Conservation (phyloP, 176 grass and related monocot species). For the Oryza glumipatula region DNA sequence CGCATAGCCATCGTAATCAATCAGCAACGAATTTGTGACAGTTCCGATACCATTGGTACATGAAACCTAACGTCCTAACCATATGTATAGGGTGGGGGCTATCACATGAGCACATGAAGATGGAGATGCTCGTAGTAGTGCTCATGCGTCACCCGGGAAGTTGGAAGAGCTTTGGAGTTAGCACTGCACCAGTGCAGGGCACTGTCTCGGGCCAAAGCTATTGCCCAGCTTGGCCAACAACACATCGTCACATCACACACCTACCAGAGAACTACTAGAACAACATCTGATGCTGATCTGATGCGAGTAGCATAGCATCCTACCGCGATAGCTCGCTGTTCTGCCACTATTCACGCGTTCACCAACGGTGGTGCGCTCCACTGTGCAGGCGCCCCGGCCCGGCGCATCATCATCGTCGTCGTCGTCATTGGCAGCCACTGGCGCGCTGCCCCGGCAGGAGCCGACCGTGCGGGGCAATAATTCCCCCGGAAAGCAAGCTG, state of each 20-base stretch:
- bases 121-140: background rate
- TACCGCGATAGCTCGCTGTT: background rate
- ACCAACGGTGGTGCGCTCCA: background rate
- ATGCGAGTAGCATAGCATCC: background rate
- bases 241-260: background rate
- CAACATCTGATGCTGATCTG: background rate
- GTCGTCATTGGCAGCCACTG: background rate
- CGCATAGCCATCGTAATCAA: too few relatives aligned
- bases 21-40: too few relatives aligned
- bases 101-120: background rate
- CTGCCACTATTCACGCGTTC: background rate
- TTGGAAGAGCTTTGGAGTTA: background rate
- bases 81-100: too few relatives aligned
- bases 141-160: background rate
- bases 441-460: background rate
- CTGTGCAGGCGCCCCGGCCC: background rate
- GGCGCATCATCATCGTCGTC: background rate
- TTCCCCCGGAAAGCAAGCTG: background rate
- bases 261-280: background rate
- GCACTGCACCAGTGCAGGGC: background rate
- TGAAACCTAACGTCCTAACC: background rate
- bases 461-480: conserved; percentile 23
- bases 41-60: too few relatives aligned
- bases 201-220: background rate
- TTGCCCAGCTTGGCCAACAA: background rate